A percentile compares a stretch with the other conserved stretches of the same genome.
phyloP scores from a whole-genome alignment of 176 grass and related monocot species.

The Ensete ventricosum region DNA sequence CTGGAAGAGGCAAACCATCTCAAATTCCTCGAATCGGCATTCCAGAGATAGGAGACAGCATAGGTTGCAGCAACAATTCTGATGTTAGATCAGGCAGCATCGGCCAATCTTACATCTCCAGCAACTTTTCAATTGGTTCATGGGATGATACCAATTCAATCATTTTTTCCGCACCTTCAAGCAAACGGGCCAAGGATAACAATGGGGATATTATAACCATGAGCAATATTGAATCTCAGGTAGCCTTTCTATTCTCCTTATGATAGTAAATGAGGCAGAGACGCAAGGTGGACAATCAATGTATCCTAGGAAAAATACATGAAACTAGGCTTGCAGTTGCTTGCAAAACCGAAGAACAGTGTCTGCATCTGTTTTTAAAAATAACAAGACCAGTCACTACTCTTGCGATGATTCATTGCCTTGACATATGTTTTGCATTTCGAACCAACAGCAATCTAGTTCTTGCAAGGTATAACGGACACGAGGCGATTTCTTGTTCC shows the following conservation, averaged over 20 bases:
- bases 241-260: constrained; percentile 4
- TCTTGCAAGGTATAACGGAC: too few species aligned
- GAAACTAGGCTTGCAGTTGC: too few species aligned
- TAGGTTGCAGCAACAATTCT: constrained; percentile 20
- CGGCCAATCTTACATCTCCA: constrained; percentile 26
- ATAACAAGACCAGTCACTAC: too few species aligned
- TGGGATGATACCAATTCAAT: constrained; percentile 73
- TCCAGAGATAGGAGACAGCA: constrained; percentile 27
- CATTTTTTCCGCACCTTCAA: constrained; percentile 39
- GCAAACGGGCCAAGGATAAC: constrained; percentile 43
- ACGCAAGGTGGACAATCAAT: too few species aligned
- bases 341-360: too few species aligned
- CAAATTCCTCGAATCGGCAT: constrained; percentile 52
- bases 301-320: too few species aligned
- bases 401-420: too few species aligned
- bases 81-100: constrained; percentile 19
- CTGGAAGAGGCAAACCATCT: constrained; percentile 25
- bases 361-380: too few species aligned
- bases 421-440: too few species aligned
- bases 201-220: constrained; percentile 57
- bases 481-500: too few species aligned
- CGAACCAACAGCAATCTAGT: too few species aligned
- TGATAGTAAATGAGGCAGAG: too few species aligned
- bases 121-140: constrained; percentile 67
- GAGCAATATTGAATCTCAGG: constrained; percentile 63